Conservation (phyloP, 2,329 filamentous ascomycete species). For the Colletotrichum paranaense region DNA sequence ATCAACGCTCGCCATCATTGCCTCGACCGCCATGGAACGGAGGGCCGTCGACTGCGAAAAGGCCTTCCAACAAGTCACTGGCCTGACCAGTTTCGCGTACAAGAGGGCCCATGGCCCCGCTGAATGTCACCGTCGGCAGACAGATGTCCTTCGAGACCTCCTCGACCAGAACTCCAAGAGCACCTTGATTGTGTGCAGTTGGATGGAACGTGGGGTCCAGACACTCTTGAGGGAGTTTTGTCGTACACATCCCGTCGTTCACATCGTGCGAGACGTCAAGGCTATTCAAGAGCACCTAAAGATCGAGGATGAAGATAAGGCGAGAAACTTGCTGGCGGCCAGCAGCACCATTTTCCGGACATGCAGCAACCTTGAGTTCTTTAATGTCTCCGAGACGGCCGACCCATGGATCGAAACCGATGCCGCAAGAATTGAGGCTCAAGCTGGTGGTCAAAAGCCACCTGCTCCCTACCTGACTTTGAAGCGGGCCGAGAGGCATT, state of each 20-base stretch:
- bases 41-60: conserved; percentile 77
- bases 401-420: conserved; percentile 29
- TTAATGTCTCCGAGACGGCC: conserved; percentile 72
- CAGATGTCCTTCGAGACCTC: conserved; percentile 69
- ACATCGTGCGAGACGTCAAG: conserved; percentile 73
- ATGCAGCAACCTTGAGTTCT: conserved; percentile 82
- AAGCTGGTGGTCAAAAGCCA: conserved; percentile 47
- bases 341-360: conserved; percentile 69
- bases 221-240: conserved; percentile 70
- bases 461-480: conserved; percentile 73
- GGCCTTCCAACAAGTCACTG: conserved; percentile 73
- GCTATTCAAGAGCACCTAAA: conserved; percentile 74
- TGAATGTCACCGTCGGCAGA: conserved; percentile 73
- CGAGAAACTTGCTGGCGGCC: conserved; percentile 68
- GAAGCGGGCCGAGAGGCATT: conserved; percentile 76
- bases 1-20: conserved; percentile 80
- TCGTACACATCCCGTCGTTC: conserved; percentile 75
- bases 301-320: conserved; percentile 64
- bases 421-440: conserved; percentile 28
- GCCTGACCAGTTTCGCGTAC: conserved; percentile 71
- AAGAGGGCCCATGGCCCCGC: conserved; percentile 70
- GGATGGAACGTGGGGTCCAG: conserved; percentile 74
- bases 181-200: conserved; percentile 78
- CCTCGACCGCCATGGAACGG: conserved; percentile 75
- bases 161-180: conserved; percentile 68